Evolutionary conservation across 2,329 filamentous ascomycete genomes (phyloP).

Genomic region (Aspergillus carbonarius): DNA sequence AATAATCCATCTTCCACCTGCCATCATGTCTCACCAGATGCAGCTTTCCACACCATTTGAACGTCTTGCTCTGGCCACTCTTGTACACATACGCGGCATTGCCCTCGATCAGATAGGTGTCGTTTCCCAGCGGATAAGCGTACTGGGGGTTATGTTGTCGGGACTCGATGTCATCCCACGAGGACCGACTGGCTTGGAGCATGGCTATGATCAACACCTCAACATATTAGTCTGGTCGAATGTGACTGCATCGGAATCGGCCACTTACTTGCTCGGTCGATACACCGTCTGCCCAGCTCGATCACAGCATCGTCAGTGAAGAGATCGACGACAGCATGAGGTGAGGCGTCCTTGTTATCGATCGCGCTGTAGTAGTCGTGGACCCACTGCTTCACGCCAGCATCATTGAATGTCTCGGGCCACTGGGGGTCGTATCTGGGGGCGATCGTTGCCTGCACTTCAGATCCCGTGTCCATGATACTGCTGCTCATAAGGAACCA

Average conservation of each 20-base stretch:
- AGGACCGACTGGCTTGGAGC: not conserved
- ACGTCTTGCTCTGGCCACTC: not conserved
- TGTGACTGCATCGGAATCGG: not conserved
- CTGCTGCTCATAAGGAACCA: not conserved
- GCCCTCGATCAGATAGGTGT: not conserved
- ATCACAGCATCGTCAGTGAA: not conserved
- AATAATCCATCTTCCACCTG: not conserved
- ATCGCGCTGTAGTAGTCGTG: not conserved
- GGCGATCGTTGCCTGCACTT: not conserved
- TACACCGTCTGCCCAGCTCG: not conserved
- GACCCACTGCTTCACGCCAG: not conserved
- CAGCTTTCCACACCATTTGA: not conserved
- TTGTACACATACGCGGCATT: not conserved
- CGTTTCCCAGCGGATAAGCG: not conserved
- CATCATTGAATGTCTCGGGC: not conserved
- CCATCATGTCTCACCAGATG: not conserved
- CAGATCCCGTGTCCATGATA: not conserved
- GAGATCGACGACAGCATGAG: not conserved
- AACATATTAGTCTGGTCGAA: too few species aligned
- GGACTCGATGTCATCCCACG: not conserved
- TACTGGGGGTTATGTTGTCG: not conserved
- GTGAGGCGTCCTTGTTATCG: not conserved
- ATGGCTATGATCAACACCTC: not conserved
- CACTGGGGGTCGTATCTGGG: not conserved
- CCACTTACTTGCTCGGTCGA: not conserved